Percentiles rank a stretch among this genome's conserved stretches.
These are phyloP conservation scores for Hanseniaspora valbyensis DNA, from an alignment of 805 yeast species.

Conservation along the genomic window DNA sequence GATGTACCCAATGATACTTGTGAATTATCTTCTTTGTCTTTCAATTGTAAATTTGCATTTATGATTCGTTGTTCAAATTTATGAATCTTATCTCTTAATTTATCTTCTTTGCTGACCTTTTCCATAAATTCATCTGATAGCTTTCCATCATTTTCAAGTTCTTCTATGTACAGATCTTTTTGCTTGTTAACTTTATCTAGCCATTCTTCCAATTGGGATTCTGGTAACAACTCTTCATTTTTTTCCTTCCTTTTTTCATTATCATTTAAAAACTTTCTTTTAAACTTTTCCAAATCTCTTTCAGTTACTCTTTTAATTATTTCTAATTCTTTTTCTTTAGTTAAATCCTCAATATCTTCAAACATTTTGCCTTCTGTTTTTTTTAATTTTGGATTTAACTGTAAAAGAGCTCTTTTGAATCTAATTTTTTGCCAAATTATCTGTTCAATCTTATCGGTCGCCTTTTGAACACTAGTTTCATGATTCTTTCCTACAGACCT, in stretches of 20 bases:
- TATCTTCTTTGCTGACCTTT: slow-evolving; percentile 47
- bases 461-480: slow-evolving; percentile 67
- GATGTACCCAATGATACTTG: slow-evolving; percentile 89
- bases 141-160: slow-evolving; percentile 40
- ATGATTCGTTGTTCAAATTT: slow-evolving; percentile 60
- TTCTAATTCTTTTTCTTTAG: slow-evolving; percentile 49
- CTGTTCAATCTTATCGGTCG: slow-evolving; percentile 66
- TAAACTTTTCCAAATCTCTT: slow-evolving; percentile 53
- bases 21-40: slow-evolving; percentile 89
- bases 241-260: slow-evolving; percentile 61
- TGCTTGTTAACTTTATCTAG: slow-evolving; percentile 44
- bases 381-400: slow-evolving; percentile 46
- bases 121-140: slow-evolving; percentile 43
- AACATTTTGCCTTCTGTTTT: slow-evolving; percentile 41
- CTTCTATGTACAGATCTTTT: slow-evolving; percentile 42
- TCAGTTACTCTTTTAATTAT: slow-evolving; percentile 52
- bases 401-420: slow-evolving; percentile 56
- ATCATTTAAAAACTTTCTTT: slow-evolving; percentile 60
- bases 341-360: slow-evolving; percentile 54
- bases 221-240: slow-evolving; percentile 41
- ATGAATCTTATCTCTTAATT: slow-evolving; percentile 58
- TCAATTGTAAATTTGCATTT: slow-evolving; percentile 60
- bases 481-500: slow-evolving; percentile 81
- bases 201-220: slow-evolving; percentile 48
- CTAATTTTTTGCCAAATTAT: slow-evolving; percentile 75